Percentiles rank a stretch among this genome's conserved stretches.
These are phyloP conservation scores for Kazachstania sp. DNA, from an alignment of 1,139 yeast genomes.

Conservation along the genomic window DNA sequence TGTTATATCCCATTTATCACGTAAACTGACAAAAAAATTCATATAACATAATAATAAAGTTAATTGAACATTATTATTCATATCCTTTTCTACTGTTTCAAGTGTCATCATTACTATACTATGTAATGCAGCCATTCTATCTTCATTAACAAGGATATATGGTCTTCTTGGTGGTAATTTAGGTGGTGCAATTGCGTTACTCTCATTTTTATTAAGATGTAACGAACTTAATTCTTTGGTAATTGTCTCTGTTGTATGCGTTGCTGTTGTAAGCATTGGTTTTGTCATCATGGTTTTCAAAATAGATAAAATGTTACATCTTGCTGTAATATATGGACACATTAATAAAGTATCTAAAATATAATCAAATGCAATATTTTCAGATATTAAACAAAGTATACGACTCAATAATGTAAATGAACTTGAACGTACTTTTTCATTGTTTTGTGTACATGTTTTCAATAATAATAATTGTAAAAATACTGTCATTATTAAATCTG, in stretches of 20 bases:
- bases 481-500: slow-evolving; percentile 30
- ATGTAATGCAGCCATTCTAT: slow-evolving; percentile 27
- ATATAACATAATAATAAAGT: slow-evolving; percentile 20
- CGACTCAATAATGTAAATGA: slow-evolving; percentile 45
- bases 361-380: slow-evolving; percentile 49
- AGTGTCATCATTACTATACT: slow-evolving; percentile 20
- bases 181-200: slow-evolving; percentile 7
- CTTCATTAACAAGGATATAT: slow-evolving; percentile 20
- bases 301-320: slow-evolving; percentile 53
- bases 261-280: slow-evolving; percentile 1
- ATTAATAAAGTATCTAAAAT: slow-evolving; percentile 54
- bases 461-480: slow-evolving; percentile 42
- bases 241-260: neutral
- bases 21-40: slow-evolving; percentile 21
- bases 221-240: slow-evolving; percentile 5
- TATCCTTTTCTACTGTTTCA: slow-evolving; percentile 7
- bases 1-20: slow-evolving; percentile 22
- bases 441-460: slow-evolving; percentile 31
- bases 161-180: slow-evolving; percentile 27
- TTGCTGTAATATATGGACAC: slow-evolving; percentile 59
- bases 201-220: neutral
- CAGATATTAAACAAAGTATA: slow-evolving; percentile 48
- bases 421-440: slow-evolving; percentile 23
- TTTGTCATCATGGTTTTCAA: slow-evolving; percentile 52
- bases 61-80: slow-evolving; percentile 6